phyloP scores from a whole-genome alignment of 2,329 filamentous ascomycete species.

The Knoxdaviesia capensis region DNA sequence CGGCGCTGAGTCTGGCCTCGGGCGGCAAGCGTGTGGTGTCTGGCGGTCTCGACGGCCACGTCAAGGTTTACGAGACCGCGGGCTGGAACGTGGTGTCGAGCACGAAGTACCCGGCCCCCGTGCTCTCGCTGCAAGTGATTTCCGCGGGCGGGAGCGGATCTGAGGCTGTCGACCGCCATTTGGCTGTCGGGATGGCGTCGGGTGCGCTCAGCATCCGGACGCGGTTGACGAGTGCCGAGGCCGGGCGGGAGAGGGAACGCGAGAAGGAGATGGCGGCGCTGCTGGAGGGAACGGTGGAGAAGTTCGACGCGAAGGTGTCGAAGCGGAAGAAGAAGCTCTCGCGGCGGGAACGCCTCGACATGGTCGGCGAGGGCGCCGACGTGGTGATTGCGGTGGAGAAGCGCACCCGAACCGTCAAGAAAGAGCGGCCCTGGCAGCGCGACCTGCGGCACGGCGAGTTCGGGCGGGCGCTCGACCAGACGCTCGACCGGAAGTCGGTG shows the following conservation, averaged over 20 bases:
- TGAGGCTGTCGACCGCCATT: constrained; percentile 62
- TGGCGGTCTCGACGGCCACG: constrained; percentile 81
- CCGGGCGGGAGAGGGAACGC: constrained; percentile 52
- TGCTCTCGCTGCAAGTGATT: constrained; percentile 67
- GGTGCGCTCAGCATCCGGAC: constrained; percentile 83
- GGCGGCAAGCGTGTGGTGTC: constrained; percentile 65
- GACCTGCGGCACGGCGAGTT: constrained; percentile 66
- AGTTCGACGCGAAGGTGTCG: constrained; percentile 51
- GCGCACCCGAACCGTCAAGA: constrained; percentile 23
- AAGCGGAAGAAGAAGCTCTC: constrained; percentile 41
- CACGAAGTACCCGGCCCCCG: constrained; percentile 79
- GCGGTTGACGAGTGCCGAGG: constrained; percentile 66
- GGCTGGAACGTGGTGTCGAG: constrained; percentile 94
- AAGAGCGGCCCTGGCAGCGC: constrained; percentile 58
- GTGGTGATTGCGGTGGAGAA: constrained; percentile 71
- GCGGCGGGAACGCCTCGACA: constrained; percentile 43
- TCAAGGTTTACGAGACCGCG: constrained; percentile 90
- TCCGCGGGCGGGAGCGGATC: constrained; percentile 12
- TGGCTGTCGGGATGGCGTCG: constrained; percentile 87
- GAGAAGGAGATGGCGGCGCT: constrained; percentile 74
- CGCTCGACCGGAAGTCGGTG: constrained; percentile 33
- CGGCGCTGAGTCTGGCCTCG: constrained; percentile 63
- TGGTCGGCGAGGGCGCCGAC: constrained; percentile 66
- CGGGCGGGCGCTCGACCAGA: constrained; percentile 56
- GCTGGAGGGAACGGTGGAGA: constrained; percentile 55